Evolutionary conservation across 495 filamentous ascomycete species (phyloP).

Genomic region (Neurospora sp.): DNA sequence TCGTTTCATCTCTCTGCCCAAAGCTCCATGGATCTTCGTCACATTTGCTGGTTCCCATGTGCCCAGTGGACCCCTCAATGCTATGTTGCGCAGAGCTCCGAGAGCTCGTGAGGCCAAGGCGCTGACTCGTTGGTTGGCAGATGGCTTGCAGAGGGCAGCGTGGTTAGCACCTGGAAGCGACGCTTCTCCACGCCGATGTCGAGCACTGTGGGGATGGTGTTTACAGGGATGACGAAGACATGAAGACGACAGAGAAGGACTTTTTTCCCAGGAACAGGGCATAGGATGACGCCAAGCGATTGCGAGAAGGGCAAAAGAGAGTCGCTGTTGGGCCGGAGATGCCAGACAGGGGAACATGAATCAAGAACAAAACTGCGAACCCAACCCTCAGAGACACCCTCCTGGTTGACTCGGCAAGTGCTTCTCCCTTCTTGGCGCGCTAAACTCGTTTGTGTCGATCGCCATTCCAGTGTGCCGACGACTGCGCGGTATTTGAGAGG

Average conservation of each 20-base stretch:
- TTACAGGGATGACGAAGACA: not conserved
- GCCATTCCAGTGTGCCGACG: not conserved
- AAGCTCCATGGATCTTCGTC: not conserved
- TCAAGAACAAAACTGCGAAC: not conserved
- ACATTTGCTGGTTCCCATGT: not conserved
- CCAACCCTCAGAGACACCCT: not conserved
- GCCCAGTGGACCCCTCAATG: not conserved
- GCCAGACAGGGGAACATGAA: not conserved
- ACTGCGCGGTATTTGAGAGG: not conserved
- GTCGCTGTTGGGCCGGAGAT: not conserved
- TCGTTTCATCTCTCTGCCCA: slow-evolving; percentile 1
- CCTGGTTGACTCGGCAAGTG: not conserved
- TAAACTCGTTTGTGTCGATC: not conserved
- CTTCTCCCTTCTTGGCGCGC: not conserved
- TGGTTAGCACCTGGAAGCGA: not conserved
- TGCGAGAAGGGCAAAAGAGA: not conserved
- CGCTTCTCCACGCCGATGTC: not conserved
- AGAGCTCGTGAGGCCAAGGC: not conserved
- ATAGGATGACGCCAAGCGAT: not conserved
- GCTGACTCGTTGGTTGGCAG: not conserved
- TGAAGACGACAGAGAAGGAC: not conserved
- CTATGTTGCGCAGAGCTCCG: not conserved
- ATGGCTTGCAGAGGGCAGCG: not conserved
- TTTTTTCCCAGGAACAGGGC: not conserved
- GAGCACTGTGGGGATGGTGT: not conserved